Conservation (phyloP, 2,329 filamentous ascomycete species). For the Penicillium sp. region DNA sequence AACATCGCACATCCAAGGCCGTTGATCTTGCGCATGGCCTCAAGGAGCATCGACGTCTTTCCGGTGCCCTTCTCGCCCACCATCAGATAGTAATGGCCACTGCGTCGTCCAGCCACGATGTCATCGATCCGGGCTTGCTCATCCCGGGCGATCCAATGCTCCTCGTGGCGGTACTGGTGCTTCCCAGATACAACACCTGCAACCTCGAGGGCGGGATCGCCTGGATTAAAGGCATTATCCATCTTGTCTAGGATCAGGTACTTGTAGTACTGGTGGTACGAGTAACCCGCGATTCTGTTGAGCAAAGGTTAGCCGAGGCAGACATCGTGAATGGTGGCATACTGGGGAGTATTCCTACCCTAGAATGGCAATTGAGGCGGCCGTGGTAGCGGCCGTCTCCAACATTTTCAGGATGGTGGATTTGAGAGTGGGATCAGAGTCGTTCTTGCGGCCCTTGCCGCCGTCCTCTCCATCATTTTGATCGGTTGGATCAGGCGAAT, state of each 20-base stretch:
- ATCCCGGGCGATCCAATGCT: constrained; percentile 77
- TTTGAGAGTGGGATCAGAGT: constrained; percentile 35
- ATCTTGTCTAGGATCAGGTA: constrained; percentile 88
- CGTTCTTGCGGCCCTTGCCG: constrained; percentile 19
- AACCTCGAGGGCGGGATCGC: constrained; percentile 82
- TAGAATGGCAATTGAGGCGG: constrained; percentile 70
- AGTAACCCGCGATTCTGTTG: constrained; percentile 61
- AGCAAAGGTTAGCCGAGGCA: constrained; percentile 15
- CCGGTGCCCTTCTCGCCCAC: constrained; percentile 95
- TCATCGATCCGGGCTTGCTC: constrained; percentile 78
- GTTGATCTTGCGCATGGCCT: constrained; percentile 89
- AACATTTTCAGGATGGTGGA: constrained; percentile 60
- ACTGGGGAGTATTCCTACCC: constrained; percentile 44
- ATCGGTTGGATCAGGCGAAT: constrained; percentile 30
- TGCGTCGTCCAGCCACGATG: constrained; percentile 71
- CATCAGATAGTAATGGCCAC: constrained; percentile 85
- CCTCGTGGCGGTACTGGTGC: constrained; percentile 41
- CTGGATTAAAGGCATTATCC: constrained; percentile 83
- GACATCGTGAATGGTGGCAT: background rate
- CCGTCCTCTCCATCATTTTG: constrained; percentile 30
- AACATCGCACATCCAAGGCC: constrained; percentile 92
- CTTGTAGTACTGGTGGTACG: constrained; percentile 84
- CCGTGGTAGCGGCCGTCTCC: constrained; percentile 71
- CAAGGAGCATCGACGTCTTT: constrained; percentile 93
- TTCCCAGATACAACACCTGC: constrained; percentile 55